A percentile compares a stretch with the other conserved stretches of the same genome.
phyloP scores from a whole-genome alignment of 345 rosid species.

The Salix koriyanagi region DNA sequence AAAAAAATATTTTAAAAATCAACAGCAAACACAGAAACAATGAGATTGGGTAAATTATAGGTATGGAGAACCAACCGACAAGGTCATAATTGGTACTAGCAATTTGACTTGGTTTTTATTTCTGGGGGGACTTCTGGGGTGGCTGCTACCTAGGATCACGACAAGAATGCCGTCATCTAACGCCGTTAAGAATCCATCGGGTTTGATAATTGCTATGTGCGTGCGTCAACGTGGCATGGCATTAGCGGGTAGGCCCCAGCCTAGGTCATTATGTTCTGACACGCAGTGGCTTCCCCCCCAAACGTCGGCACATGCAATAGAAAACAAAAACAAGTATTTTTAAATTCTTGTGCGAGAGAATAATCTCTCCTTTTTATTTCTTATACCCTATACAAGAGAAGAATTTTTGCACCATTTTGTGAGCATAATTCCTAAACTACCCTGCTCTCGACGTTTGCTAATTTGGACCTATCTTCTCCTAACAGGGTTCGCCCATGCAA shows the following conservation, averaged over 20 bases:
- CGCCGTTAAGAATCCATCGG: slow-evolving; percentile 10
- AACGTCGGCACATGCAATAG: slow-evolving; percentile 17
- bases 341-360: too few relatives aligned
- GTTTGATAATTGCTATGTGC: not conserved
- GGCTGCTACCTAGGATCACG: slow-evolving; percentile 20
- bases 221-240: slow-evolving; percentile 14
- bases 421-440: not conserved
- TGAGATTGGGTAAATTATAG: too few relatives aligned
- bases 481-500: not conserved
- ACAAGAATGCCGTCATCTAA: slow-evolving; percentile 7
- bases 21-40: fast-evolving
- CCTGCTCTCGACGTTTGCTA: not conserved
- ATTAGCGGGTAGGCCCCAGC: not conserved
- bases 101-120: not conserved
- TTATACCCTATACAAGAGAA: not conserved
- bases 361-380: not conserved
- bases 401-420: not conserved
- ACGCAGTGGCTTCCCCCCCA: slow-evolving; percentile 11
- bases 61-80: not conserved
- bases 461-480: not conserved
- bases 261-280: not conserved
- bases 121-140: not conserved
- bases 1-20: too few relatives aligned
- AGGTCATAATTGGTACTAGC: not conserved
- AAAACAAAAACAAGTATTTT: not conserved